phyloP scores from a whole-genome alignment of 495 filamentous ascomycete genomes.

The Massariosphaeria phaeospora region DNA sequence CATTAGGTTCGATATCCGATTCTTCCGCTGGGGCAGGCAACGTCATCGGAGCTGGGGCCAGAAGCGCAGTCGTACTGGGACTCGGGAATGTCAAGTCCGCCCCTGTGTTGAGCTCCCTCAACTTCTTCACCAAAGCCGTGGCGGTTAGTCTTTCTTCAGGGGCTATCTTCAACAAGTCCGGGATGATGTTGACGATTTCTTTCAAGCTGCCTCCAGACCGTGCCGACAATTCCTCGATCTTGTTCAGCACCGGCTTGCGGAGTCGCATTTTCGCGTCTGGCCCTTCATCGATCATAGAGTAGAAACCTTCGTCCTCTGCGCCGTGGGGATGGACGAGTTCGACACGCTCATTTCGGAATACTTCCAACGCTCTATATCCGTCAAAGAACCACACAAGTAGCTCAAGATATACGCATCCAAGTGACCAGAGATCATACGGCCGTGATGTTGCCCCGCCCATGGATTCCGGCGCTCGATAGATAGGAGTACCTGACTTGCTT shows the following conservation, averaged over 20 bases:
- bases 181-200: not conserved
- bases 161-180: not conserved
- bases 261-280: not conserved
- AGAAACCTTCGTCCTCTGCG: slow-evolving; percentile 3
- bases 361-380: not conserved
- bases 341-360: not conserved
- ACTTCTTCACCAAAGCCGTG: not conserved
- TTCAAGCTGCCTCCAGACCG: not conserved
- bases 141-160: not conserved
- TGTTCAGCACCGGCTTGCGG: not conserved
- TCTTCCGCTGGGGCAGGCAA: no score
- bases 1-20: no score
- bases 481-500: slow-evolving; percentile 2
- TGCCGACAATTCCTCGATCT: not conserved
- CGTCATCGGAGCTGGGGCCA: no score
- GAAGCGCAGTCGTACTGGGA: no score
- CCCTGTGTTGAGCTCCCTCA: slow-evolving; percentile 3
- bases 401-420: slow-evolving; percentile 14
- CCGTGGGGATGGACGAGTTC: not conserved
- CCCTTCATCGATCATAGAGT: not conserved
- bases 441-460: slow-evolving; percentile 1
- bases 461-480: slow-evolving; percentile 8
- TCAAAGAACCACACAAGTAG: slow-evolving; percentile 13
- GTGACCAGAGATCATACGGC: slow-evolving; percentile 12
- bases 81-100: no score